Conservation (phyloP, 257 asterid genomes). For the Anisodus tanguticus region DNA sequence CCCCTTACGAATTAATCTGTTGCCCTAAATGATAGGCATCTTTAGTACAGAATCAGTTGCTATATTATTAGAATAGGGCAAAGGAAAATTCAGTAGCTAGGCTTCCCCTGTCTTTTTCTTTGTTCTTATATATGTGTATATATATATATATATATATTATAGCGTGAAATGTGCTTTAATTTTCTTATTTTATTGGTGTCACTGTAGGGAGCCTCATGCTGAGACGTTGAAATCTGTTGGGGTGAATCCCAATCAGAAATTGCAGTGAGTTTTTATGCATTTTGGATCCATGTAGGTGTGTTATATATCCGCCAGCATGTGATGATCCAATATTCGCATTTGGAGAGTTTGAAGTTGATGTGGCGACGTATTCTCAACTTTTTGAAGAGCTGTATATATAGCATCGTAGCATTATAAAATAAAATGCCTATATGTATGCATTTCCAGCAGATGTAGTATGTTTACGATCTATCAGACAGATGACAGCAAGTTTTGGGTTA, state of each 20-base stretch:
- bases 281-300: background rate
- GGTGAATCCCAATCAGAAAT: constrained; percentile 38
- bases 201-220: constrained; percentile 30
- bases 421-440: background rate
- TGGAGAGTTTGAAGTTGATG: background rate
- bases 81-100: too few relatives aligned
- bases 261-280: background rate
- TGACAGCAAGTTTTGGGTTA: background rate
- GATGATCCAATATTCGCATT: background rate
- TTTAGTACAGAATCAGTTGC: background rate
- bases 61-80: background rate
- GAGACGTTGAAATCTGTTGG: constrained; percentile 42
- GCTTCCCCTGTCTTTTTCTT: background rate
- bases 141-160: background rate
- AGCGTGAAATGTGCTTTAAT: background rate
- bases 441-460: background rate
- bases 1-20: background rate
- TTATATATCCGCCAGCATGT: background rate
- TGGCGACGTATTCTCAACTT: background rate
- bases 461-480: background rate
- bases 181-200: background rate
- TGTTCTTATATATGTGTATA: background rate
- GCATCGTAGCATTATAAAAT: background rate
- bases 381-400: background rate
- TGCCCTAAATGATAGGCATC: background rate